Conservation (phyloP, 306 rosid genomes). For the Benincasa hispida region DNA sequence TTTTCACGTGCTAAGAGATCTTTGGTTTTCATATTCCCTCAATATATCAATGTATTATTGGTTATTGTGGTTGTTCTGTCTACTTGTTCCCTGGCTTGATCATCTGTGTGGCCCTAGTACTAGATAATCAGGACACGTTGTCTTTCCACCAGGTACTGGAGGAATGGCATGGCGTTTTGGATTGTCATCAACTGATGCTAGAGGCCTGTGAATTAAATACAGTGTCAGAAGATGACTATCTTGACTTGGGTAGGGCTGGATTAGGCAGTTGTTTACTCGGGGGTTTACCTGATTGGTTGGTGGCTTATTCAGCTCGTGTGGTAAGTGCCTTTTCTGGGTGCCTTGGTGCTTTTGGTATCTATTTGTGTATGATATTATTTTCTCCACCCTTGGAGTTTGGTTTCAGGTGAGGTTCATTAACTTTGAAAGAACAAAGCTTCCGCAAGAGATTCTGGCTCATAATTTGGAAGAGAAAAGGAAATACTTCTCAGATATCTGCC, state of each 20-base stretch:
- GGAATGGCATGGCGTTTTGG: constrained; percentile 85
- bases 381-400: constrained; percentile 17
- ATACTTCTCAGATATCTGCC: constrained; percentile 73
- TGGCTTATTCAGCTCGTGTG: constrained; percentile 94
- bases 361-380: not conserved
- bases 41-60: not conserved
- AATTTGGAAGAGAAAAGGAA: constrained; percentile 83
- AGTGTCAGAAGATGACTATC: constrained; percentile 82
- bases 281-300: constrained; percentile 94
- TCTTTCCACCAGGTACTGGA: constrained; percentile 55
- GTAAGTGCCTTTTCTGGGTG: constrained; percentile 24
- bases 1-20: not conserved
- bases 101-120: not conserved
- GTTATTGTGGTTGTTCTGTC: not conserved
- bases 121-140: constrained; percentile 16
- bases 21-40: not conserved
- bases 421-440: constrained; percentile 90
- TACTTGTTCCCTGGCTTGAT: not conserved
- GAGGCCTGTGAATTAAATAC: constrained; percentile 83
- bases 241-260: constrained; percentile 91
- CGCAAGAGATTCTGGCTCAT: constrained; percentile 73
- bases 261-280: constrained; percentile 95
- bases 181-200: constrained; percentile 72
- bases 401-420: constrained; percentile 89
- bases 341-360: not conserved